Evolutionary conservation across 148 eudicot genomes (phyloP).

Genomic region (Nepenthes mirabilis): DNA sequence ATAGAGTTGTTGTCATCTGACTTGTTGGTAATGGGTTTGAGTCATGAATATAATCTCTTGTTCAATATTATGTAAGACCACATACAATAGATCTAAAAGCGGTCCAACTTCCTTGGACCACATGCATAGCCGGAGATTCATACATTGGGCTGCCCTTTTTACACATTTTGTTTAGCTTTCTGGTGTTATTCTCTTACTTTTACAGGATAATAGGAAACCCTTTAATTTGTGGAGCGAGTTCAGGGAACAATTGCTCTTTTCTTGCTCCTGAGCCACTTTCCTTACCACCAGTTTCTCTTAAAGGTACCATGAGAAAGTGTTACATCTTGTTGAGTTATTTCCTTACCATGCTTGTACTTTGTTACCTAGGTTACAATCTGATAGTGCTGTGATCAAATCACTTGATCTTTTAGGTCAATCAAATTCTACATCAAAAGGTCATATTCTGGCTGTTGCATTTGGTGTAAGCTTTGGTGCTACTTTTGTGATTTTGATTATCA

Average conservation of each 20-base stretch:
- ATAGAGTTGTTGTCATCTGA: too few relatives aligned
- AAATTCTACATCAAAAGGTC: conserved; percentile 31
- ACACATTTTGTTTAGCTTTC: too few relatives aligned
- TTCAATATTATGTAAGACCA: too few relatives aligned
- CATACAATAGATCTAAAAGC: too few relatives aligned
- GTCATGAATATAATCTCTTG: too few relatives aligned
- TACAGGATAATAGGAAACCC: conserved; percentile 68
- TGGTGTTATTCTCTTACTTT: not conserved
- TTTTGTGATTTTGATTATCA: conserved; percentile 17
- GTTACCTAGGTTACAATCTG: not conserved
- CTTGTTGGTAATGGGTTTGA: too few relatives aligned
- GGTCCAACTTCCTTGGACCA: too few relatives aligned
- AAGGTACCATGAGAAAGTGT: conserved; percentile 20
- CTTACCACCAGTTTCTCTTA: conserved; percentile 51
- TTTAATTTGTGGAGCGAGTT: conserved; percentile 47
- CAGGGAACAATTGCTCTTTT: conserved; percentile 52
- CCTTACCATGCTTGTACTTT: not conserved
- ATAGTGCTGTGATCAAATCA: not conserved
- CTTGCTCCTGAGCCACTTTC: conserved; percentile 60
- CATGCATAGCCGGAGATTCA: too few relatives aligned
- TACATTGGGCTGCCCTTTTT: too few relatives aligned
- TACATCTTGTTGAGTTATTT: not conserved
- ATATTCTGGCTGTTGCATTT: conserved; percentile 44
- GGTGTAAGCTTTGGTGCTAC: conserved; percentile 58
- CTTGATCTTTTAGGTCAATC: conserved; percentile 24